Percentiles rank a stretch among this genome's conserved stretches.
These are phyloP conservation scores for Microsporum audouinii DNA, from an alignment of 2,329 filamentous ascomycete genomes.

Conservation along the genomic window DNA sequence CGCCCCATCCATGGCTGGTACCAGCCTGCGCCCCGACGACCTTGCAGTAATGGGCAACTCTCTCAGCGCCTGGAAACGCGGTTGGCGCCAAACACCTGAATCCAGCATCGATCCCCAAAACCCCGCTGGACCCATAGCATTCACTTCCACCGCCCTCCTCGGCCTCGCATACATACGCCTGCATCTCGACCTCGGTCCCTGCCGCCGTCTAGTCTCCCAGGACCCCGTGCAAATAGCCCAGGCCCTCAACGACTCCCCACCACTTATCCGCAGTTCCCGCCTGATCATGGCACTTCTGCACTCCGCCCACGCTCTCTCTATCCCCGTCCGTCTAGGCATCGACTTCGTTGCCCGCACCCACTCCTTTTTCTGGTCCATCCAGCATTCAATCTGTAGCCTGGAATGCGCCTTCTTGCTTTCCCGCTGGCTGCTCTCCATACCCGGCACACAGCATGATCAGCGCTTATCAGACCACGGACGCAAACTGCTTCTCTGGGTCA, in stretches of 20 bases:
- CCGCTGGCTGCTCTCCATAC: conserved; percentile 37
- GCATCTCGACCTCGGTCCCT: conserved; percentile 38
- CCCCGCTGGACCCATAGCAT: conserved; percentile 42
- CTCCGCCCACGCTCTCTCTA: conserved; percentile 44
- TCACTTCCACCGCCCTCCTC: conserved; percentile 40
- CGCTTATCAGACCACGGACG: conserved; percentile 37
- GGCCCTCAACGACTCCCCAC: conserved; percentile 35
- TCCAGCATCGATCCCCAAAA: conserved; percentile 45
- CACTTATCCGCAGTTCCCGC: conserved; percentile 34
- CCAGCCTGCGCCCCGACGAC: conserved; percentile 35
- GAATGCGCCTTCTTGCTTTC: conserved; percentile 42
- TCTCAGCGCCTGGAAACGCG: conserved; percentile 40
- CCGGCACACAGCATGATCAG: conserved; percentile 33
- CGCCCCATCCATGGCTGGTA: conserved; percentile 32
- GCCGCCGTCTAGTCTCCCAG: conserved; percentile 37
- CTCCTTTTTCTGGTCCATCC: conserved; percentile 46
- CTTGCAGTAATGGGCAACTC: conserved; percentile 37
- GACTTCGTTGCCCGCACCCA: conserved; percentile 43
- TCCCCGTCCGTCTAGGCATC: conserved; percentile 43
- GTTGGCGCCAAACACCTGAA: conserved; percentile 43
- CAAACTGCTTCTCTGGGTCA: conserved; percentile 38
- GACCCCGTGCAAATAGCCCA: conserved; percentile 37
- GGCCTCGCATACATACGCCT: conserved; percentile 39
- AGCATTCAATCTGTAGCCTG: conserved; percentile 44
- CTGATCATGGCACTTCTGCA: conserved; percentile 42